phyloP scores from a whole-genome alignment of 768 basidiomycete genomes.

The Leccinellum rugosiceps region DNA sequence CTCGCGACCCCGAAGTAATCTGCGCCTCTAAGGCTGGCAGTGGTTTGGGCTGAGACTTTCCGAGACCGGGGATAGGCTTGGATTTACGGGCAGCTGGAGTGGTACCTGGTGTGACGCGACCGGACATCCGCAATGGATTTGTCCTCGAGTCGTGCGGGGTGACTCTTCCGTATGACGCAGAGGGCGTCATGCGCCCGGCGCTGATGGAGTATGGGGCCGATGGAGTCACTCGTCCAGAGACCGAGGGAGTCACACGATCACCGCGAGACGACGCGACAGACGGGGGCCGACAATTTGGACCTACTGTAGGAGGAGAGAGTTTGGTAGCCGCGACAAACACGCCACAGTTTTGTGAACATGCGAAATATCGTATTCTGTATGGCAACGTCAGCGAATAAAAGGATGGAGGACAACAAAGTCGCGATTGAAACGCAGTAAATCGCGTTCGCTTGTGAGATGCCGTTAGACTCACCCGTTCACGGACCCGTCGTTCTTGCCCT shows the following conservation, averaged over 20 bases:
- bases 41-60: slow-evolving; percentile 31
- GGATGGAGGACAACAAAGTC: neutral
- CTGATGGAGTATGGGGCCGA: slow-evolving; percentile 35
- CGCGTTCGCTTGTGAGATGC: neutral
- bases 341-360: slow-evolving; percentile 80
- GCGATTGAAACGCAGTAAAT: neutral
- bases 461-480: slow-evolving; percentile 72
- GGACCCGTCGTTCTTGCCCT: slow-evolving; percentile 93
- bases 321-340: slow-evolving; percentile 87
- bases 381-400: slow-evolving; percentile 9
- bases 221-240: slow-evolving; percentile 46
- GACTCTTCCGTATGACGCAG: slow-evolving; percentile 44
- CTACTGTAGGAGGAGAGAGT: slow-evolving; percentile 73
- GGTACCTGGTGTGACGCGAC: slow-evolving; percentile 46
- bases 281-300: slow-evolving; percentile 58
- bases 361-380: slow-evolving; percentile 76
- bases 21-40: slow-evolving; percentile 31
- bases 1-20: slow-evolving; percentile 81
- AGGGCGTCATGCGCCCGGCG: slow-evolving; percentile 57
- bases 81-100: slow-evolving; percentile 32
- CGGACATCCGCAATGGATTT: slow-evolving; percentile 32
- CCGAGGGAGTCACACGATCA: slow-evolving; percentile 42
- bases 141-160: slow-evolving; percentile 31
- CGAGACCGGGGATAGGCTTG: slow-evolving; percentile 31
- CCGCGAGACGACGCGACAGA: slow-evolving; percentile 75